Evolutionary conservation across 768 basidiomycete species (phyloP), one percentile per base, ranked within the genome.

Genomic region (Cyathus striatus): DNA sequence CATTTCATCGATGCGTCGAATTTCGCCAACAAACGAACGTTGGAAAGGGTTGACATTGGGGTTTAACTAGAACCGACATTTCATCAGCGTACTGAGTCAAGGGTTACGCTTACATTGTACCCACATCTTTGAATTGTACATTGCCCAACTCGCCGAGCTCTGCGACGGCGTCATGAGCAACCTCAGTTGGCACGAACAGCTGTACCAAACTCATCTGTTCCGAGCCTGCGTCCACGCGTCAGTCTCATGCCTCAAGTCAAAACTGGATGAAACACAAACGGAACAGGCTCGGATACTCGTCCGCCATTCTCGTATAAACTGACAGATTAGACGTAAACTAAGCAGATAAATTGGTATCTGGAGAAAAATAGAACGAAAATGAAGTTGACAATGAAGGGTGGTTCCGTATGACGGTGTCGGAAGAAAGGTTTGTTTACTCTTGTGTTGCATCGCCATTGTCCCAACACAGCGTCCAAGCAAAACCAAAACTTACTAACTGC

Each of bases 191-290:
- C 53, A 97, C 87, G 60, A 92, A 94, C 56, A 99, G 83, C 74
- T 97, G 92, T 49, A 95, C 88, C 68, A 94, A 73, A 75, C 92
- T 95, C 94, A 97, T 97, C 72, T 83, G 78, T 70, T 96, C 94
- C 76, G 94, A 97, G 45, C 90, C 93, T 96, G 42, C 22, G 30
- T 12, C 34, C 42, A 45, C 41, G 41, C 4, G 33, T 55, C 47
- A 52, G 42, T 39, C 48, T 26, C 43, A 25, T 20, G 43, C 32
- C 39, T 23, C 14, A 35, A 36, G 10, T 45, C 25, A 14, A 14
- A 43, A 36, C 27, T 6, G n/a, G 17, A 20, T 27, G 7, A 32
- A 34, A 37, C 1, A 72, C 81, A 49, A 64, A 91, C 90, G 88
- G 72, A 92, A 82, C 68, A 88, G 63, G 54, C 83, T 88, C 18